phyloP scores from a whole-genome alignment of 805 yeast species.

The Saturnispora quitensis region DNA sequence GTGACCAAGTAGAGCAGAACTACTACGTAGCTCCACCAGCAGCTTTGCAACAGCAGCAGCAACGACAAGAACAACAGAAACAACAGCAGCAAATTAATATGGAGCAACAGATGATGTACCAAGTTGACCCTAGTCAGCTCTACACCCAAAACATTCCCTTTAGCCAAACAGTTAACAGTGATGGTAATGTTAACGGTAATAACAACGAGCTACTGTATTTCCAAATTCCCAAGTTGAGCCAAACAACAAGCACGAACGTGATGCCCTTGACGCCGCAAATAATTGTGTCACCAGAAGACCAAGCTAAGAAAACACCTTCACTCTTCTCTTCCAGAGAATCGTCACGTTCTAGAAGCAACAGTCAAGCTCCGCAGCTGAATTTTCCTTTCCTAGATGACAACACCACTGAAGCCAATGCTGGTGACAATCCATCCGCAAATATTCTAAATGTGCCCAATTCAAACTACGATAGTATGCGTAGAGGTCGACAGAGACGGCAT shows the following conservation, averaged over 20 bases:
- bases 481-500: constrained; percentile 6
- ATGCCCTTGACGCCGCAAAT: constrained; percentile 4
- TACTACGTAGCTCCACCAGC: not conserved
- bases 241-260: constrained; percentile 1
- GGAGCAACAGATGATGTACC: not conserved
- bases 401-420: not conserved
- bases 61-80: not conserved
- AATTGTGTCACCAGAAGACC: constrained; percentile 5
- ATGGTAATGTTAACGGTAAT: not conserved
- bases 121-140: not conserved
- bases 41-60: not conserved
- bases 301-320: constrained; percentile 4
- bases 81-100: no score
- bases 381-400: not conserved
- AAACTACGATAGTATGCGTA: constrained; percentile 9
- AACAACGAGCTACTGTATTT: not conserved
- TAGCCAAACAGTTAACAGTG: not conserved
- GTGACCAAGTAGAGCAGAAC: not conserved
- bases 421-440: not conserved
- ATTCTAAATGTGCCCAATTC: not conserved
- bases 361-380: not conserved
- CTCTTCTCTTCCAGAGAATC: not conserved
- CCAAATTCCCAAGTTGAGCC: constrained; percentile 1
- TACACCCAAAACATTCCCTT: not conserved
- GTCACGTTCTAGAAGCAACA: not conserved